Percentiles rank a stretch among this genome's conserved stretches.
These are phyloP conservation scores for Macrocystidia cucumis DNA, from an alignment of 1,284 basidiomycete species.

Conservation along the genomic window DNA sequence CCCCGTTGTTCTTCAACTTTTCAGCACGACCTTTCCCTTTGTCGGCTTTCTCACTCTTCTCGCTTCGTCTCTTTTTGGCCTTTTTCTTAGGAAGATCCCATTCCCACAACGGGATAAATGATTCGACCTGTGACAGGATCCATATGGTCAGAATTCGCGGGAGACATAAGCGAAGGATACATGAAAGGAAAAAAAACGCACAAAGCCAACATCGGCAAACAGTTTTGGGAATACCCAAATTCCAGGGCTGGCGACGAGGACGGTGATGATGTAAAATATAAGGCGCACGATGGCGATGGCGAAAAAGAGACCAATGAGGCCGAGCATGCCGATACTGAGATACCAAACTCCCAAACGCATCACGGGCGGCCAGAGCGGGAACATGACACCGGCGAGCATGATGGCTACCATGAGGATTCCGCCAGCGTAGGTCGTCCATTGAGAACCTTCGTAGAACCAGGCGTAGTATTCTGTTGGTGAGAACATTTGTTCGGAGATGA, in stretches of 20 bases:
- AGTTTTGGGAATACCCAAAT: conserved; percentile 99
- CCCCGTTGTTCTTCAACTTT: conserved; percentile 28
- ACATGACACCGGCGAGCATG: conserved; percentile 98
- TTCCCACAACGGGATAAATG: conserved; percentile 96
- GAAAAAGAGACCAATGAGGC: conserved; percentile 89
- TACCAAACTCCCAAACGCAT: conserved; percentile 98
- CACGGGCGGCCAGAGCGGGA: conserved; percentile 93
- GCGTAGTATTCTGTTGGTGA: conserved; percentile 79
- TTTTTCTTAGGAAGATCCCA: conserved; percentile 96
- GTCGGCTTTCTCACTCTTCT: conserved; percentile 42
- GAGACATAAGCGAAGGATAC: neutral
- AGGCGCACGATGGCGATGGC: conserved; percentile 87
- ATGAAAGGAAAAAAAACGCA: conserved; percentile 38
- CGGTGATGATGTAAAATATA: conserved; percentile 92
- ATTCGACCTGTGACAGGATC: conserved; percentile 69
- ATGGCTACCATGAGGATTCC: conserved; percentile 88
- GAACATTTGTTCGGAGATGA: conserved; percentile 83
- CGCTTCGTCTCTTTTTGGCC: conserved; percentile 60
- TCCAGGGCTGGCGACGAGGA: conserved; percentile 81
- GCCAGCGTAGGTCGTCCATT: conserved; percentile 91
- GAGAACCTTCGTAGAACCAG: conserved; percentile 96
- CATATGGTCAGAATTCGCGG: conserved; percentile 2
- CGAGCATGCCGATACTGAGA: conserved; percentile 82
- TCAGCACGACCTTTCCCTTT: conserved; percentile 23
- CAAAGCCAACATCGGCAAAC: conserved; percentile 98